These are phyloP conservation scores for Sisymbrium altissimum DNA, from an alignment of 345 rosid species.

Conservation along the genomic window DNA sequence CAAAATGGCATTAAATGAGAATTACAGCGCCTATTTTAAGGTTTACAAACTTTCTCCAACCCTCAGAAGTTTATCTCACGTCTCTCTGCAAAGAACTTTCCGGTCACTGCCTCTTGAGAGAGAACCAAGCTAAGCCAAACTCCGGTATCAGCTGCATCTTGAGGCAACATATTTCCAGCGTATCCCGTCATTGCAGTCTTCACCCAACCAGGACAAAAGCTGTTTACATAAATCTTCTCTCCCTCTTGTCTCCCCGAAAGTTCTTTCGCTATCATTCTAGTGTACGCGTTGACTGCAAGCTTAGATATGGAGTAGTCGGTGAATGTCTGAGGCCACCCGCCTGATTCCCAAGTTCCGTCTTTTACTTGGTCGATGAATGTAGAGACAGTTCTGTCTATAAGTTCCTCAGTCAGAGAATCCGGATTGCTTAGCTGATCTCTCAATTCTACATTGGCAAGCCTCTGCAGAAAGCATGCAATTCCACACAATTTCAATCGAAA, in stretches of 20 bases:
- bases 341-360: slow-evolving; percentile 66
- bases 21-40: neutral
- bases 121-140: slow-evolving; percentile 83
- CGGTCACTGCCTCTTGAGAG: slow-evolving; percentile 57
- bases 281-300: slow-evolving; percentile 79
- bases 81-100: slow-evolving; percentile 92
- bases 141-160: slow-evolving; percentile 87
- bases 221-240: slow-evolving; percentile 64
- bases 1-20: neutral
- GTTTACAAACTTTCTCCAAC: neutral
- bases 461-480: slow-evolving; percentile 42
- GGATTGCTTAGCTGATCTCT: slow-evolving; percentile 52
- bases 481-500: neutral
- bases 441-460: slow-evolving; percentile 51
- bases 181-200: slow-evolving; percentile 91
- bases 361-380: slow-evolving; percentile 71
- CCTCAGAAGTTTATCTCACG: slow-evolving; percentile 68
- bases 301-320: slow-evolving; percentile 88
- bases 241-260: slow-evolving; percentile 61
- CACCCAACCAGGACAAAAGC: slow-evolving; percentile 97
- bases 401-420: slow-evolving; percentile 64
- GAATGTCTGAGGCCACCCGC: slow-evolving; percentile 82
- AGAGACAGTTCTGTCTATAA: slow-evolving; percentile 53
- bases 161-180: slow-evolving; percentile 71
- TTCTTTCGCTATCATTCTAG: slow-evolving; percentile 57